Percentiles rank a stretch among this genome's conserved stretches.
Conservation (phyloP, 352 stramenopile species). For the Globisporangium mamillatum region DNA sequence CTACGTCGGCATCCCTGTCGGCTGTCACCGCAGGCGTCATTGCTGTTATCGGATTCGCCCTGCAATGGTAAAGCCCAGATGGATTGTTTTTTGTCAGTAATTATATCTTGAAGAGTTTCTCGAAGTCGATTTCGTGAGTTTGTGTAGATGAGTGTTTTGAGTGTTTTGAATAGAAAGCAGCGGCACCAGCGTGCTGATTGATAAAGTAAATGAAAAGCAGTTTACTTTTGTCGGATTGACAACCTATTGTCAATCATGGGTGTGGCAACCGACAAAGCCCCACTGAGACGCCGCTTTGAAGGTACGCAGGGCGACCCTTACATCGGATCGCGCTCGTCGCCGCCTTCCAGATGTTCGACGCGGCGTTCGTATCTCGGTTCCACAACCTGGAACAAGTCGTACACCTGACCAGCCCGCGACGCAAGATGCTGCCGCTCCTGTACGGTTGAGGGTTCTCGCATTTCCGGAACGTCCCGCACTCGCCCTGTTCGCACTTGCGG, state of each 20-base stretch:
- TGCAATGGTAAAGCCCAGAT: slow-evolving; percentile 11
- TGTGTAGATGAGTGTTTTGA: neutral
- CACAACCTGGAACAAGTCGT: too few relatives aligned
- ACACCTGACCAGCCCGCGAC: too few relatives aligned
- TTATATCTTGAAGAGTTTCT: slow-evolving; percentile 5
- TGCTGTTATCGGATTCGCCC: slow-evolving; percentile 6
- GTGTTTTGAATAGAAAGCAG: neutral
- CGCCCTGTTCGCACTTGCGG: too few relatives aligned
- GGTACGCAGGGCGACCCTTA: too few relatives aligned
- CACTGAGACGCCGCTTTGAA: neutral
- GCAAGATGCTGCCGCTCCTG: too few relatives aligned
- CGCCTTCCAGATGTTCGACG: too few relatives aligned
- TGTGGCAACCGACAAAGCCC: too few relatives aligned
- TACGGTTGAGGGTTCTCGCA: too few relatives aligned
- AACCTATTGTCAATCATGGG: neutral
- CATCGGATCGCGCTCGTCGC: too few relatives aligned
- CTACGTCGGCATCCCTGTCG: slow-evolving; percentile 7
- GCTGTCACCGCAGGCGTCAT: neutral
- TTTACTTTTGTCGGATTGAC: neutral
- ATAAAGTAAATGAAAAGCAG: neutral
- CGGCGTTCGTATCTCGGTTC: too few relatives aligned
- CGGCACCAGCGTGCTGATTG: neutral
- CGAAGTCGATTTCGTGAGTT: slow-evolving; percentile 3
- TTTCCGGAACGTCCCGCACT: too few relatives aligned
- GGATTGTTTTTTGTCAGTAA: neutral